Percentiles rank a stretch among this genome's conserved stretches.
Conservation (phyloP, 345 rosid genomes). For the Populus euphratica region DNA sequence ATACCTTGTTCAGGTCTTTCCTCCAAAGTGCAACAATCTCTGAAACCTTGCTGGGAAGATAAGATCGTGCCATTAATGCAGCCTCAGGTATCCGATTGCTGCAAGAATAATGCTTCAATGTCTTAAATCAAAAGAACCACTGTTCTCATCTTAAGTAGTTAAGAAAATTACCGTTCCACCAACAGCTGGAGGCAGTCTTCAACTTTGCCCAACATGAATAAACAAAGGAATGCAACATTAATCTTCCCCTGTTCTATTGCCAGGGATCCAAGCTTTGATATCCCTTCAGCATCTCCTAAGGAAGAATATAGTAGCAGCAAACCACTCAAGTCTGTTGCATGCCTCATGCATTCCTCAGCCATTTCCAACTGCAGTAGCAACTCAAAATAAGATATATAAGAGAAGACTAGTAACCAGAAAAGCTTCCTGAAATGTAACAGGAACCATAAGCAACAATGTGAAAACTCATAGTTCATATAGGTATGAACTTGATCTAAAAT, state of each 20-base stretch:
- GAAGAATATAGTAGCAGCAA: slow-evolving; percentile 91
- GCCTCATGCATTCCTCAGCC: slow-evolving; percentile 98
- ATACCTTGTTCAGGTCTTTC: slow-evolving; percentile 89
- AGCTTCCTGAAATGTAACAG: background rate
- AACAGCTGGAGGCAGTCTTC: slow-evolving; percentile 92
- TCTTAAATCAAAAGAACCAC: slow-evolving; percentile 4
- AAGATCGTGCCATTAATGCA: slow-evolving; percentile 97
- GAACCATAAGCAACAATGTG: background rate
- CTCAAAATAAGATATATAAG: slow-evolving; percentile 2
- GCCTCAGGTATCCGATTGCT: slow-evolving; percentile 99
- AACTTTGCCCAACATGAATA: slow-evolving; percentile 89
- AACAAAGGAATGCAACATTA: slow-evolving; percentile 90
- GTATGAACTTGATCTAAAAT: background rate
- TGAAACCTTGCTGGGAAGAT: slow-evolving; percentile 97
- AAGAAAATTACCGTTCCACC: slow-evolving; percentile 70
- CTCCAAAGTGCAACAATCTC: slow-evolving; percentile 96
- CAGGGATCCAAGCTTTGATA: slow-evolving; percentile 67
- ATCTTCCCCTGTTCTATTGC: slow-evolving; percentile 97
- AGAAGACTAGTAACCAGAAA: background rate
- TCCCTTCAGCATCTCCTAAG: slow-evolving; percentile 92
- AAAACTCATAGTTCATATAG: background rate
- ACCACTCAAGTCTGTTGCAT: slow-evolving; percentile 94
- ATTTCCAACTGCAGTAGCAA: slow-evolving; percentile 71
- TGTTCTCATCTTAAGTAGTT: slow-evolving; percentile 5
- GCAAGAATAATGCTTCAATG: slow-evolving; percentile 30